These are phyloP conservation scores for Triticum aestivum DNA, from an alignment of 176 grass and related monocot genomes.

Conservation along the genomic window DNA sequence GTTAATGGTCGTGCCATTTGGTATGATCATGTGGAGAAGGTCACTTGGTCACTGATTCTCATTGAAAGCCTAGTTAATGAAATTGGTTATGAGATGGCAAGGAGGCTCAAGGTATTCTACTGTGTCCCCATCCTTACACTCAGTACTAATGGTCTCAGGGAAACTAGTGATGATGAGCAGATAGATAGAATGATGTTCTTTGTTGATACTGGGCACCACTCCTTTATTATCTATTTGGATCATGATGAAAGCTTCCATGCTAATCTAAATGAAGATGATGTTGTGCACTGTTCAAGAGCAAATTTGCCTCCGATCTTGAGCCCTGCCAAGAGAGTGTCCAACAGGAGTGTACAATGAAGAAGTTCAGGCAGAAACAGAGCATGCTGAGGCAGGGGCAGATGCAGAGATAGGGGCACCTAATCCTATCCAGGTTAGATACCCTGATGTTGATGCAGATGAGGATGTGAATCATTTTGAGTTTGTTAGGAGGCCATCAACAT, in stretches of 20 bases:
- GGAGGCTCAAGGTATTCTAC: background rate
- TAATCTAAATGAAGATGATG: background rate
- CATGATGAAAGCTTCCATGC: background rate
- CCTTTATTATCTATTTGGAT: background rate
- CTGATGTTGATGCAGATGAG: too few species aligned
- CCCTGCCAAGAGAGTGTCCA: too few species aligned
- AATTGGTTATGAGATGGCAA: background rate
- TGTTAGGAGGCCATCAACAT: too few species aligned
- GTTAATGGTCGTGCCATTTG: background rate
- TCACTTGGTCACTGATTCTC: background rate
- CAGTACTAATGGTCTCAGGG: background rate
- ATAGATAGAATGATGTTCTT: background rate
- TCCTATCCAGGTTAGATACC: too few species aligned
- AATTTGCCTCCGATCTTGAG: too few species aligned
- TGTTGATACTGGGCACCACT: background rate
- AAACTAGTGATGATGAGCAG: background rate
- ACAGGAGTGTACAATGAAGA: too few species aligned
- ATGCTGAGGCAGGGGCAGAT: too few species aligned
- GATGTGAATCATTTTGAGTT: too few species aligned
- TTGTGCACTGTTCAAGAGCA: background rate
- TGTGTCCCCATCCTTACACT: background rate
- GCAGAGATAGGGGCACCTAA: too few species aligned
- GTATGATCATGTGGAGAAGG: background rate
- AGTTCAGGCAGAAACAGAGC: too few species aligned
- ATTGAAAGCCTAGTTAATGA: background rate